Base-by-base conservation (phyloP, 2,329 filamentous ascomycete species). In the Pseudogymnoascus sp. region DNA sequence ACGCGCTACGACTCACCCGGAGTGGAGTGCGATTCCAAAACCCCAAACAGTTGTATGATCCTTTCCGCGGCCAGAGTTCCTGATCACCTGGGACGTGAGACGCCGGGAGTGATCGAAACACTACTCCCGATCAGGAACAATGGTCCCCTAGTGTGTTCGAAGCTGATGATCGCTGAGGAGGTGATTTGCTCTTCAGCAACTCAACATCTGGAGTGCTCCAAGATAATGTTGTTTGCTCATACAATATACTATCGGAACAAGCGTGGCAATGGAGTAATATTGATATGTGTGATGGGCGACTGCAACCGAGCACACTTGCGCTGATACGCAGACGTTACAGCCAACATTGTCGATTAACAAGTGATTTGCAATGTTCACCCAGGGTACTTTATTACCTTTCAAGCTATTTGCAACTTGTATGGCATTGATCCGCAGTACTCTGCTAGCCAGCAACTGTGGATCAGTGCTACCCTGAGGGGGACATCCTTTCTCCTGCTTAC, bases 11-110 rank as follows among this genome's bases (percentile, higher is more conserved):
- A 52, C 45, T 52, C 45, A 19, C n/a, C 26, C 26, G 45, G 26
- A 30, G 45, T 52, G 45, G 45, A 13, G 23, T 30, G 45, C 15
- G 26, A 52, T 52, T 52, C n/a, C 19, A 30, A 26, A 52, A n/a
- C 26, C 45, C 45, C 23, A 30, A 52, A 52, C 23, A 30, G 45
- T 52, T 18, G 45, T 10, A 52, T 23, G 45, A 52, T 52, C 45
- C 45, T 52, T 52, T 52, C 26, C 45, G n/a, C 26, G 45, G n/a
- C 45, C 45, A 5, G 26, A 52, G 15, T 10, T 52, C 9, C 26
- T 52, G 23, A 52, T 52, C 45, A 52, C 26, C 45, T 52, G 41
- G 41, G 41, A 52, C 41, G n/a, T 52, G 41, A 52, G 41, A 52
- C 23, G 41, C 41, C 5, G 41, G 41, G 41, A 52, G 23, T 52